phyloP scores from a whole-genome alignment of 129 eudicot genomes.

The Flaveria brownii region DNA sequence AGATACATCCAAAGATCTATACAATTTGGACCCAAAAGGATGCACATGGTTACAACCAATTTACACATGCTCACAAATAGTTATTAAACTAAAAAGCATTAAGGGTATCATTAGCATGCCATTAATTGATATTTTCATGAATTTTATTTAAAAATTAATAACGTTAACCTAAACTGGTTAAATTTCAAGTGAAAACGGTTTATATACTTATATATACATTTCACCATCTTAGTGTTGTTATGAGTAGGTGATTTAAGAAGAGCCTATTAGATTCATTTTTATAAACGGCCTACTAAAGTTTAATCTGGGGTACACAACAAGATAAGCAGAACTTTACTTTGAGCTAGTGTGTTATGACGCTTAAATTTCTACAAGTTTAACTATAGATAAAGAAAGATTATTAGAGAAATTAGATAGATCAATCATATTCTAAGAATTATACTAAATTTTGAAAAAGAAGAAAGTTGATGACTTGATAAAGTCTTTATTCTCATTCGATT shows the following conservation, averaged over 20 bases:
- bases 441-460: neutral
- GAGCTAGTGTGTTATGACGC: neutral
- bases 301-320: too few species aligned
- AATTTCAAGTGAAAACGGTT: neutral
- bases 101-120: too few species aligned
- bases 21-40: conserved; percentile 12
- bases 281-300: neutral
- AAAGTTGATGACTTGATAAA: neutral
- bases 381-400: neutral
- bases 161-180: neutral
- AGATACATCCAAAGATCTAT: conserved; percentile 36
- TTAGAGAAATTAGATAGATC: neutral
- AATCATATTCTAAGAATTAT: neutral
- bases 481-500: conserved; percentile 26
- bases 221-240: neutral
- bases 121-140: too few species aligned
- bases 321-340: neutral
- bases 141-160: neutral
- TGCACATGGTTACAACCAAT: conserved; percentile 34
- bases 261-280: neutral
- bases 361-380: neutral
- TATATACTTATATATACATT: neutral
- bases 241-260: neutral
- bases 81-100: too few species aligned
- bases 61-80: conserved; percentile 15